Percentiles rank a stretch among this genome's conserved stretches.
phyloP scores from a whole-genome alignment of 73 alveolate genomes.

The Symbiodinium pilosum region DNA sequence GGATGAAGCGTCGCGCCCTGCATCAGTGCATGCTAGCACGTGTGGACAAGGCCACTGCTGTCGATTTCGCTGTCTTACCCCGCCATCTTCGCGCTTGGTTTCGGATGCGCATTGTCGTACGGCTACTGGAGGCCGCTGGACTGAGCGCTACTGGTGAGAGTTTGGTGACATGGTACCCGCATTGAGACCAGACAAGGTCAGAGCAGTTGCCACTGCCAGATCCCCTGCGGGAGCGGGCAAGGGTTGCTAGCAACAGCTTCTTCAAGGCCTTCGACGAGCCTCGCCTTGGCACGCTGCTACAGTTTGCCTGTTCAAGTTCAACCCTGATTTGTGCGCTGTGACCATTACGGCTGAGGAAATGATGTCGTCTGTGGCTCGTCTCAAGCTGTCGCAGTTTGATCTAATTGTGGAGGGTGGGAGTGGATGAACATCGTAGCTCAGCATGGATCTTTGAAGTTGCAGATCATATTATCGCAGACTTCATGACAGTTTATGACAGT shows the following conservation, averaged over 20 bases:
- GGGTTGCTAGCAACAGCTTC: background rate
- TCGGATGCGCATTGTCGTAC: background rate
- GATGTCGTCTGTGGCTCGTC: background rate
- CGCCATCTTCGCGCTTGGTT: background rate
- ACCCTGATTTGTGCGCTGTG: background rate
- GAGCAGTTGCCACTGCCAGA: conserved; percentile 10
- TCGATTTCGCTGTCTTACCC: conserved; percentile 1
- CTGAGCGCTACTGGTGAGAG: too few relatives aligned
- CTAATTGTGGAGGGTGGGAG: too few relatives aligned
- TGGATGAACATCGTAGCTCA: too few relatives aligned
- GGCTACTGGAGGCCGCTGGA: background rate
- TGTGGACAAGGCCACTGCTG: background rate
- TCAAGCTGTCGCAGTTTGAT: too few relatives aligned
- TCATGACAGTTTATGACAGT: too few relatives aligned
- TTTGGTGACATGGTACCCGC: too few relatives aligned
- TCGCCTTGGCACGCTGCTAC: background rate
- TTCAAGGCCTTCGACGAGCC: background rate
- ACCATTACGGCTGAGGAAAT: background rate
- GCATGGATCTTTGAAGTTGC: too few relatives aligned
- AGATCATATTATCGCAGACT: too few relatives aligned
- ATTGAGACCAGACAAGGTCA: background rate
- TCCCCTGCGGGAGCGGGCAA: conserved; percentile 1
- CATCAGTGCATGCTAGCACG: too few relatives aligned
- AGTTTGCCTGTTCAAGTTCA: background rate
- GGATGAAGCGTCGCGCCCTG: background rate